Evolutionary conservation across 306 rosid species (phyloP).

Genomic region (Lathyrus aphaca): DNA sequence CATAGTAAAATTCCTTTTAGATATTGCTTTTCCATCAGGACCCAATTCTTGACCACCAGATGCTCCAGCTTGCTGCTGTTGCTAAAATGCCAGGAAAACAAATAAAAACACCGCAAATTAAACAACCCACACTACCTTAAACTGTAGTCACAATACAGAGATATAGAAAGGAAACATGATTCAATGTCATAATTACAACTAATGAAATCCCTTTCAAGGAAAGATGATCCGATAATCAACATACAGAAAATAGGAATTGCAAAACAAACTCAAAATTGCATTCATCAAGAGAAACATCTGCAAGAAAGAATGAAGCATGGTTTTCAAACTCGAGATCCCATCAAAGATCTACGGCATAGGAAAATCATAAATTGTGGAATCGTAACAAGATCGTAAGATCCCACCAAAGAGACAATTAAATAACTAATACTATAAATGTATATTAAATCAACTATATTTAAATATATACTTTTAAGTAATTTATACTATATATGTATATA

Average conservation of each 20-base stretch:
- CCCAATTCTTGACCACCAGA: slow-evolving; percentile 65
- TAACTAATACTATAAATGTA: too few relatives aligned
- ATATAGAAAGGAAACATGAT: slow-evolving; percentile 15
- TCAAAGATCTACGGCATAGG: too few relatives aligned
- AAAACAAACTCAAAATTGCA: slow-evolving; percentile 33
- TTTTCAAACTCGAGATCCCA: too few relatives aligned
- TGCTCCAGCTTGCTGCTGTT: slow-evolving; percentile 64
- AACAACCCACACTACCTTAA: slow-evolving; percentile 27
- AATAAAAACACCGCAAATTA: slow-evolving; percentile 36
- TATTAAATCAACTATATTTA: too few relatives aligned
- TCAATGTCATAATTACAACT: slow-evolving; percentile 21
- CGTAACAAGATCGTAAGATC: too few relatives aligned
- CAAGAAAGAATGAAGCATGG: background rate
- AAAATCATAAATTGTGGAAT: too few relatives aligned
- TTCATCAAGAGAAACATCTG: slow-evolving; percentile 22
- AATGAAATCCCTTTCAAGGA: slow-evolving; percentile 29
- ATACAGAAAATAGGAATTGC: slow-evolving; percentile 15
- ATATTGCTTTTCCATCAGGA: slow-evolving; percentile 62
- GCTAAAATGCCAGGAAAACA: slow-evolving; percentile 54
- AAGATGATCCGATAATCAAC: slow-evolving; percentile 24
- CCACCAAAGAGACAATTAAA: too few relatives aligned
- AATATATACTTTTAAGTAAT: too few relatives aligned
- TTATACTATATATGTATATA: too few relatives aligned
- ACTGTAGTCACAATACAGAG: slow-evolving; percentile 6
- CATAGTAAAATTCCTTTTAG: slow-evolving; percentile 66